Evolutionary conservation across 2,329 filamentous ascomycete genomes (phyloP).

Genomic region (Cladosporium sp.): DNA sequence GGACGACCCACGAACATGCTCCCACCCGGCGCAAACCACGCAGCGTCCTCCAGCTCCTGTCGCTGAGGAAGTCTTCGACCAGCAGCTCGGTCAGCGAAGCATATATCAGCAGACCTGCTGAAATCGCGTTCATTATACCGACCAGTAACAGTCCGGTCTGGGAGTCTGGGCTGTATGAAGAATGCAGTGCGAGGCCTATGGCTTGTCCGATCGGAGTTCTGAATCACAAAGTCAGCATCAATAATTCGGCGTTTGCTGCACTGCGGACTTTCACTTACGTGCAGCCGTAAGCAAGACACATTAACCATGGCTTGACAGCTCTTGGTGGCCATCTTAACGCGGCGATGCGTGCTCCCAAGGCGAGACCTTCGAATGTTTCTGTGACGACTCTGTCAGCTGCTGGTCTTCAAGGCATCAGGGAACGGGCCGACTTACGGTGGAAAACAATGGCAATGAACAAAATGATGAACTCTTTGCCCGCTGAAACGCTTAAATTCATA

Average conservation of each 20-base stretch:
- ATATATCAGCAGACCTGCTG: slow-evolving; percentile 42
- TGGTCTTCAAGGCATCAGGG: background rate
- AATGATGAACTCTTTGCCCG: slow-evolving; percentile 57
- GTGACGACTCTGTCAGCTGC: background rate
- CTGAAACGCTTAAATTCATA: slow-evolving; percentile 64
- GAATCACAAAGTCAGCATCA: background rate
- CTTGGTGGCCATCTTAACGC: slow-evolving; percentile 47
- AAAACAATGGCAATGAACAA: slow-evolving; percentile 64
- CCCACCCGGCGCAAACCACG: slow-evolving; percentile 53
- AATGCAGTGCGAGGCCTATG: slow-evolving; percentile 40
- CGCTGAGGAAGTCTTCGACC: slow-evolving; percentile 51
- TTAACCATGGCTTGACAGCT: slow-evolving; percentile 67
- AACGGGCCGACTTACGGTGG: slow-evolving; percentile 42
- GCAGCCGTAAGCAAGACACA: slow-evolving; percentile 57
- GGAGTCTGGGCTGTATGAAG: slow-evolving; percentile 40
- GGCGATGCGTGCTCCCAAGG: slow-evolving; percentile 63
- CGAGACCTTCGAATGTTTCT: slow-evolving; percentile 61
- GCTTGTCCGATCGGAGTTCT: slow-evolving; percentile 42
- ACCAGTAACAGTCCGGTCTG: slow-evolving; percentile 41
- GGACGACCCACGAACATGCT: slow-evolving; percentile 56
- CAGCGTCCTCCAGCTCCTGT: slow-evolving; percentile 56
- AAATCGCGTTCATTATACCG: slow-evolving; percentile 45
- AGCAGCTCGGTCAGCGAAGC: slow-evolving; percentile 44
- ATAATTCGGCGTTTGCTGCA: too few species aligned
- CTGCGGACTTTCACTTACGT: slow-evolving; percentile 23